Base-by-base conservation (phyloP, 73 alveolate genomes). In the Stentor coeruleus region DNA sequence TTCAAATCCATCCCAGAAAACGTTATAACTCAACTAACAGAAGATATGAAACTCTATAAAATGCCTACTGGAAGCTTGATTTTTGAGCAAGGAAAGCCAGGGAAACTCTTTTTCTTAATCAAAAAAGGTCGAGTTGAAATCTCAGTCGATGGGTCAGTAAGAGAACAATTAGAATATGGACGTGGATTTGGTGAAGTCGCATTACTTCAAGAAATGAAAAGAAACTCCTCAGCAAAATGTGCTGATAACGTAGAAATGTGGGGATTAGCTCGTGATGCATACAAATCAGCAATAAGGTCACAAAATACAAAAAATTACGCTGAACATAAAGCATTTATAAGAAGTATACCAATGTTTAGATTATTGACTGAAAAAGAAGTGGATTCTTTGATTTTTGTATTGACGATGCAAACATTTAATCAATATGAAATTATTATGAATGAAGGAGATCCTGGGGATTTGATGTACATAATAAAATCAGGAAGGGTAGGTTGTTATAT, bases 171-270 rank as follows among this genome's bases (percentile, higher is more conserved):
- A 33, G 76, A 84, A 58, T 90, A 95, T 3, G 98, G 98, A 11
- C 91, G 76, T 38, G 94, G 98, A 49, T 96, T 96, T 89, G 99
- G 99, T 49, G 99, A 96, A 83, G 85, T 96, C 28, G 99, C 99
- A 39, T 91, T 96, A 31, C 87, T 96, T 59, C 93, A 94, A 81
- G 93, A 96, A 87, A 94, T 89, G 4, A 92, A 91, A 38, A 91
- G 99, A 88, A 90, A 98, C 3, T 97, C 98, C 35, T 72, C 98
- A 35, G 89, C 93, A 49, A 86, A 84, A 73, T 92, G 97, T 35
- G 87, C 83, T 3, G 87, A 87, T 59, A 91, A 84, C 66, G 91
- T 96, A 86, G 88, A 82, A 31, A 75, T 88, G 41, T 95, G 98
- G 98, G 97, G 88, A 20, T 87, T 95, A 3, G 98, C 93, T 82